Conservation (phyloP, 2,329 filamentous ascomycete species). For the Neopestalotiopsis clavispora region DNA sequence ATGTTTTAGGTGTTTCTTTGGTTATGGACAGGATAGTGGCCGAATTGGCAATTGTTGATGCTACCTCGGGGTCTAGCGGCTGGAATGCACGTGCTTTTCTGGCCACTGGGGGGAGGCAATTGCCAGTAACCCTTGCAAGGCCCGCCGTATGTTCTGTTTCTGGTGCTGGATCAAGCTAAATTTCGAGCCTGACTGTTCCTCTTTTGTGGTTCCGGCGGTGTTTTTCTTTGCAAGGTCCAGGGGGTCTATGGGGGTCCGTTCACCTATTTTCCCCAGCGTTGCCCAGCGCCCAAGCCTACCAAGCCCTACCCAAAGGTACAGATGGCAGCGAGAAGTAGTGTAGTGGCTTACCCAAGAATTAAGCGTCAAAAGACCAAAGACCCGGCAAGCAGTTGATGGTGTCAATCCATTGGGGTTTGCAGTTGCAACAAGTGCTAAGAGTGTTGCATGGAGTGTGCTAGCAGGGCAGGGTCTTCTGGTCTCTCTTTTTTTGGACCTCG, state of each 20-base stretch:
- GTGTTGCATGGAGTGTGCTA: neutral
- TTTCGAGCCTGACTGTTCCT: neutral
- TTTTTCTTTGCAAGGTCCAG: neutral
- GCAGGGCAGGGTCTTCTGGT: neutral
- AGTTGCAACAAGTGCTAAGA: too few species aligned
- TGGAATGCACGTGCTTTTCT: constrained; percentile 13
- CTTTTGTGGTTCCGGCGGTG: neutral
- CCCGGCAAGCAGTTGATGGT: neutral
- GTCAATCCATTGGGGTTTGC: neutral
- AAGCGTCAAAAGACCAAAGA: too few species aligned
- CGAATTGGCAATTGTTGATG: neutral
- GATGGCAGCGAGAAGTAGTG: neutral
- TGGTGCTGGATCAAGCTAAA: neutral
- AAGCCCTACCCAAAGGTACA: neutral
- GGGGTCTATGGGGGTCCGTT: constrained; percentile 2
- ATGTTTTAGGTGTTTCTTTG: neutral
- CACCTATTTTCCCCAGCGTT: neutral
- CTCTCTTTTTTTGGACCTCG: neutral
- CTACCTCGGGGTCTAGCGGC: neutral
- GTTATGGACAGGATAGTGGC: neutral
- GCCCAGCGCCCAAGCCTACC: neutral
- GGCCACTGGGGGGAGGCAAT: neutral
- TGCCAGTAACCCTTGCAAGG: neutral
- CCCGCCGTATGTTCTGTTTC: constrained; percentile 4
- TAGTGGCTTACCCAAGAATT: neutral